These are phyloP conservation scores for Fagopyrum homotropicum DNA, from an alignment of 148 eudicot genomes.

Conservation along the genomic window DNA sequence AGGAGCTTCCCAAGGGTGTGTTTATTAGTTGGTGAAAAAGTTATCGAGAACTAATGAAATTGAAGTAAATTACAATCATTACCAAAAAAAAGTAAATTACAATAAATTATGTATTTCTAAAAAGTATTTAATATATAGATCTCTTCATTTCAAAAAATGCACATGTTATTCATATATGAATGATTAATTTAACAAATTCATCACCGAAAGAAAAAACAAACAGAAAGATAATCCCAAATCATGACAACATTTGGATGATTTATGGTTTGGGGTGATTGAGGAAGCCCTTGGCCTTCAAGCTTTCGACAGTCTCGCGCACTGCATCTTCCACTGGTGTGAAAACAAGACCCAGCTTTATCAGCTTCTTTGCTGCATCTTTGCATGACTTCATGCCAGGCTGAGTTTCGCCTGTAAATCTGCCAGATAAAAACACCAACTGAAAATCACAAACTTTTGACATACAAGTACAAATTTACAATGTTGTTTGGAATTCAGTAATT, in stretches of 20 bases:
- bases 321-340: conserved; percentile 72
- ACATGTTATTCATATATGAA: no score
- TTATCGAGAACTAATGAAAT: no score
- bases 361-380: conserved; percentile 71
- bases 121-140: no score
- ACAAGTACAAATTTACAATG: neutral
- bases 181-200: no score
- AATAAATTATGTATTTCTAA: no score
- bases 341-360: conserved; percentile 59
- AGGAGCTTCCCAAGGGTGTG: no score
- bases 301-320: conserved; percentile 49
- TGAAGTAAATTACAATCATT: no score
- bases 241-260: neutral
- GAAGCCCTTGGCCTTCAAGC: conserved; percentile 58
- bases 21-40: no score
- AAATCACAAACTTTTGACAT: neutral
- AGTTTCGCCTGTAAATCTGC: conserved; percentile 68
- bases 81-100: no score
- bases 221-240: no score
- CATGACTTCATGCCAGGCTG: conserved; percentile 68
- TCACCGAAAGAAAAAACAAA: no score
- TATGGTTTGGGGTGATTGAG: conserved; percentile 22
- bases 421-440: neutral
- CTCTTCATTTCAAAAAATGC: no score
- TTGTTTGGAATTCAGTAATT: neutral